Evolutionary conservation across 1,284 basidiomycete genomes (phyloP).

Genomic region (Ustilago trichophora): DNA sequence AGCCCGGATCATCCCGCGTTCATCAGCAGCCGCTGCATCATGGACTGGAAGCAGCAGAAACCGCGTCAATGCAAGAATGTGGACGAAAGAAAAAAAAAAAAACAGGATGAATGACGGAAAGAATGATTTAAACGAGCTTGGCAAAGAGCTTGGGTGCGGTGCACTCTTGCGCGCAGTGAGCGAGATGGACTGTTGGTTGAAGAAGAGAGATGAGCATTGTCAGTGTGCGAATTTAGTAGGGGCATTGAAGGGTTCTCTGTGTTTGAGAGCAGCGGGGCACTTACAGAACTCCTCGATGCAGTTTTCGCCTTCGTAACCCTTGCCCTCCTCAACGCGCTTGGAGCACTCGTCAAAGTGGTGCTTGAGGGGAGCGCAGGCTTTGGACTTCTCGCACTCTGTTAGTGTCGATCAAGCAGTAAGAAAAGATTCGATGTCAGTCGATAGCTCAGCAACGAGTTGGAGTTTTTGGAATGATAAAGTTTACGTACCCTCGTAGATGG

Average conservation of each 20-base stretch:
- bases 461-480: not conserved
- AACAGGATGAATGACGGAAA: too few species aligned
- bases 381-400: conserved; percentile 64
- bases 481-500: conserved; percentile 55
- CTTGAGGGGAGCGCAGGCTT: conserved; percentile 59
- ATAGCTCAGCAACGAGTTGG: not conserved
- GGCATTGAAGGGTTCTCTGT: too few species aligned
- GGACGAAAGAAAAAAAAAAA: too few species aligned
- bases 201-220: too few species aligned
- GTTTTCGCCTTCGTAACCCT: conserved; percentile 64
- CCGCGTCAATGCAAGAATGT: too few species aligned
- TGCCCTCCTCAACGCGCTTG: conserved; percentile 62
- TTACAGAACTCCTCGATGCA: conserved; percentile 66
- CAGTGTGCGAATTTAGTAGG: too few species aligned
- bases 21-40: too few species aligned
- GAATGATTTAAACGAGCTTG: conserved; percentile 58
- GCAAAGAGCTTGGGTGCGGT: conserved; percentile 61
- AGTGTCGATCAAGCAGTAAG: not conserved
- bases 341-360: conserved; percentile 66
- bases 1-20: too few species aligned
- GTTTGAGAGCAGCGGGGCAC: conserved; percentile 19
- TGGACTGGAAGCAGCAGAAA: too few species aligned
- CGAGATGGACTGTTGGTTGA: conserved; percentile 59
- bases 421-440: not conserved
- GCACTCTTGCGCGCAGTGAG: conserved; percentile 63